A percentile compares a stretch with the other conserved stretches of the same genome.
Evolutionary conservation across 208 protist genomes (phyloP).

Genomic region (Endotrypanum monterogeii): DNA sequence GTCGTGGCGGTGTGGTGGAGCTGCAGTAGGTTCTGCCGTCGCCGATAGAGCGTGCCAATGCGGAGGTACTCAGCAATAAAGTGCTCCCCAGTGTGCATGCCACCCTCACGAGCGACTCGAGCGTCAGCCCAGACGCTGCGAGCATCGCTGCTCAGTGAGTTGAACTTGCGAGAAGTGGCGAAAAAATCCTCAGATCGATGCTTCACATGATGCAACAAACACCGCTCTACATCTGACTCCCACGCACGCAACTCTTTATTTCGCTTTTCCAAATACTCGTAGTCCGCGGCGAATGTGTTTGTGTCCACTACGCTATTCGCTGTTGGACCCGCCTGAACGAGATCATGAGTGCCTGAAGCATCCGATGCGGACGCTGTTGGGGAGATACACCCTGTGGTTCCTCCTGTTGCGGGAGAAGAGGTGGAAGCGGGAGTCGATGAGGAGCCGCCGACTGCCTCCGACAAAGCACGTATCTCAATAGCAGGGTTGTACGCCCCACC

Average conservation of each 20-base stretch:
- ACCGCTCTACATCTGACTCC: conserved; percentile 73
- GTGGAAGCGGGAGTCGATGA: not conserved
- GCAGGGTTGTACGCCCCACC: conserved; percentile 15
- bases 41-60: conserved; percentile 69
- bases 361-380: not conserved
- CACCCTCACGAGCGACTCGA: conserved; percentile 37
- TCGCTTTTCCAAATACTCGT: conserved; percentile 67
- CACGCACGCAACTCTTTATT: conserved; percentile 72
- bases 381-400: not conserved
- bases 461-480: conserved; percentile 29
- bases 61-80: conserved; percentile 65
- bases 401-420: not conserved
- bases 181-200: conserved; percentile 88
- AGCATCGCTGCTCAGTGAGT: conserved; percentile 55
- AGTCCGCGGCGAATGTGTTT: conserved; percentile 69
- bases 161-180: conserved; percentile 63
- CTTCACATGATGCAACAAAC: conserved; percentile 84
- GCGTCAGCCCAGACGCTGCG: conserved; percentile 46
- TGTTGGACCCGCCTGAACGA: no score
- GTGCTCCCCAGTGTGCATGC: conserved; percentile 40
- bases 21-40: conserved; percentile 54
- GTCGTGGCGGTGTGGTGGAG: conserved; percentile 36
- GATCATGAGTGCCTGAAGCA: no score
- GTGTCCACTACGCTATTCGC: conserved; percentile 11
- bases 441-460: conserved; percentile 24